phyloP scores from a whole-genome alignment of 2,329 filamentous ascomycete genomes.

The Aspergillus tubingensis region DNA sequence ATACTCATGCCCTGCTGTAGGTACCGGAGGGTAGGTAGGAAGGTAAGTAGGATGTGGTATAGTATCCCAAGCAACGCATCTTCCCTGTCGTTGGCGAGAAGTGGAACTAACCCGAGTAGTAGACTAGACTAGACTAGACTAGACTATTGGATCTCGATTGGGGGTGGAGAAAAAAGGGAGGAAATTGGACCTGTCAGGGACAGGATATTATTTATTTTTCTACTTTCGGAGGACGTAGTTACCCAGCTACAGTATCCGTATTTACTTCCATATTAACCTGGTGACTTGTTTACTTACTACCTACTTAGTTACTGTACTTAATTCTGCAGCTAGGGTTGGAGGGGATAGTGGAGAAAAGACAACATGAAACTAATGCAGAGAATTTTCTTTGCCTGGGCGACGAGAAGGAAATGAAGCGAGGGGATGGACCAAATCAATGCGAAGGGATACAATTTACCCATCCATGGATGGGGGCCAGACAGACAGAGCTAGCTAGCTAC shows the following conservation, averaged over 20 bases:
- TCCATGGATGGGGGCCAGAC: not conserved
- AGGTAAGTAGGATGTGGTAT: not conserved
- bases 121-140: no score
- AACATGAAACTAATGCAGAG: not conserved
- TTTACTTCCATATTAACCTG: no score
- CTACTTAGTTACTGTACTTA: not conserved
- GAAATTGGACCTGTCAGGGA: not conserved
- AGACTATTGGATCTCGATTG: not conserved
- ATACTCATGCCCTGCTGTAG: not conserved
- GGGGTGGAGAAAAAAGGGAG: not conserved
- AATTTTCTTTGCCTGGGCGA: conserved; percentile 1
- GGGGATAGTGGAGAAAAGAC: not conserved
- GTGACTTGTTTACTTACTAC: no score
- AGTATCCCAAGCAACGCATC: no score
- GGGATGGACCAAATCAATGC: not conserved
- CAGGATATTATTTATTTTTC: not conserved
- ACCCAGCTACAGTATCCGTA: no score
- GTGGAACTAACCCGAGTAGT: no score
- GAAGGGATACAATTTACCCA: not conserved
- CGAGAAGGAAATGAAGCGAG: not conserved
- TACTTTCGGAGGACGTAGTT: not conserved
- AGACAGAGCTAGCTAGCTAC: not conserved
- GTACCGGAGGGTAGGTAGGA: not conserved
- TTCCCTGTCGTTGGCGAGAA: no score
- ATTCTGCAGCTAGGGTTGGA: not conserved